These are phyloP conservation scores for Tricholoma sp. DNA, from an alignment of 768 basidiomycete genomes.

Conservation along the genomic window DNA sequence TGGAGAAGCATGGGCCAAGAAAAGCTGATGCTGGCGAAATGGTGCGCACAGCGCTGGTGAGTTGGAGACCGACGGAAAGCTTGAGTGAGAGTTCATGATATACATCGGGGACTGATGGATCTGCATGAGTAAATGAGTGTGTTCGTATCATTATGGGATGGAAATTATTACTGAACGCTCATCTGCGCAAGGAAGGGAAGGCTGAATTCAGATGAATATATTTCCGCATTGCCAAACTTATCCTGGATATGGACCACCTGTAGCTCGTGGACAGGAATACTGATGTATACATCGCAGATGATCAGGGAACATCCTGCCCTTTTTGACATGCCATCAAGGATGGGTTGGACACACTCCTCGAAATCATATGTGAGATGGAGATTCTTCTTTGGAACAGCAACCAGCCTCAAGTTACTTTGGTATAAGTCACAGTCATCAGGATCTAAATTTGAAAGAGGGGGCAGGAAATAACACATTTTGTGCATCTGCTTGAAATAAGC, in stretches of 20 bases:
- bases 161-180: conserved; percentile 39
- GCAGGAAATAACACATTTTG: conserved; percentile 47
- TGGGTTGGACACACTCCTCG: conserved; percentile 34
- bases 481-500: conserved; percentile 41
- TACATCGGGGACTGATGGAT: conserved; percentile 46
- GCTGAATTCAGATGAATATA: conserved; percentile 37
- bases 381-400: conserved; percentile 37
- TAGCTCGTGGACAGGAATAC: conserved; percentile 52
- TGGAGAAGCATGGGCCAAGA: conserved; percentile 51
- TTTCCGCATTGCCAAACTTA: conserved; percentile 42
- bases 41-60: conserved; percentile 54
- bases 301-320: conserved; percentile 30
- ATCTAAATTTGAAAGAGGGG: conserved; percentile 38
- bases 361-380: conserved; percentile 49
- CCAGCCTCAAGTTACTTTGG: conserved; percentile 42
- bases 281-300: conserved; percentile 30
- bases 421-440: conserved; percentile 49
- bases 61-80: conserved; percentile 48
- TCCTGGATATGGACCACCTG: conserved; percentile 44
- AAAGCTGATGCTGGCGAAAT: conserved; percentile 57
- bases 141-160: background rate
- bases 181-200: conserved; percentile 47
- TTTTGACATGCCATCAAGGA: conserved; percentile 34
- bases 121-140: conserved; percentile 20
- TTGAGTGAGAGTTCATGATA: conserved; percentile 46